phyloP scores from a whole-genome alignment of 2,329 filamentous ascomycete genomes.

The Arthroderma sp. region DNA sequence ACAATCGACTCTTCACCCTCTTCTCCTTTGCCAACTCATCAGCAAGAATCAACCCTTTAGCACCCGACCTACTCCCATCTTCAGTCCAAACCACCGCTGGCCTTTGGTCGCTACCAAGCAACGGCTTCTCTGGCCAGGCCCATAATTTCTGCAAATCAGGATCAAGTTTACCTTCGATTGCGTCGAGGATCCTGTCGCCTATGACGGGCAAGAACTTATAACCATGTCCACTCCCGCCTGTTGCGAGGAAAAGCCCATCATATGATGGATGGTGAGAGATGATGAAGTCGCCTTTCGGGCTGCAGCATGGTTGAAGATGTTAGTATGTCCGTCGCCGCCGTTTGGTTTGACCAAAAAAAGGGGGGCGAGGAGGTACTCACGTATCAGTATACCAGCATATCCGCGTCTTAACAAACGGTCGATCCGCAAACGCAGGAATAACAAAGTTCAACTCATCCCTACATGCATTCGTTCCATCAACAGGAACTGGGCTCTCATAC shows the following conservation, averaged over 20 bases:
- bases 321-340: background rate
- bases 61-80: conserved; percentile 27
- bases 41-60: conserved; percentile 22
- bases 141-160: conserved; percentile 30
- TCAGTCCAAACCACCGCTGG: conserved; percentile 20
- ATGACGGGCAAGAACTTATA: conserved; percentile 43
- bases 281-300: conserved; percentile 54
- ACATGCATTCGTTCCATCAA: conserved; percentile 49
- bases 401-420: conserved; percentile 49
- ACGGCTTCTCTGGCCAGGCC: conserved; percentile 24
- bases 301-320: conserved; percentile 10
- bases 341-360: background rate
- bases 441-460: conserved; percentile 48
- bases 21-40: conserved; percentile 26
- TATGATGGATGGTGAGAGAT: conserved; percentile 55
- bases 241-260: conserved; percentile 37
- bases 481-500: conserved; percentile 25
- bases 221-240: conserved; percentile 40
- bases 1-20: conserved; percentile 9
- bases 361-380: conserved; percentile 15
- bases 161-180: conserved; percentile 32
- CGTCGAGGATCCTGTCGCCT: conserved; percentile 39
- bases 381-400: conserved; percentile 71
- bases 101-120: conserved; percentile 4
- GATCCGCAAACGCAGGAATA: conserved; percentile 45